A percentile compares a stretch with the other conserved stretches of the same genome.
Conservation (phyloP, 306 rosid genomes). For the Sphenostylis stenocarpa region DNA sequence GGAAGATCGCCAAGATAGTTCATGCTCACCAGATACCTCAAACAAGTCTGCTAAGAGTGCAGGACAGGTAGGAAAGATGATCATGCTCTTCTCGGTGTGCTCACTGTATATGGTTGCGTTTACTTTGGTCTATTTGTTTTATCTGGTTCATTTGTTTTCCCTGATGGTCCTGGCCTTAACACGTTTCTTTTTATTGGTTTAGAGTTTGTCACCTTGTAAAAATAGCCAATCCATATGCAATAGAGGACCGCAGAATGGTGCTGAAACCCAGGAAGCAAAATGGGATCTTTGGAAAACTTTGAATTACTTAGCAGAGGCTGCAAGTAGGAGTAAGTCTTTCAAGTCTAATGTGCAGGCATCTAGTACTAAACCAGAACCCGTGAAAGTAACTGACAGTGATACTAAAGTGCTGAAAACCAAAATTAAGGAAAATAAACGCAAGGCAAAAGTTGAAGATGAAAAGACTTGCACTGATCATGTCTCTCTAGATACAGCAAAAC, state of each 20-base stretch:
- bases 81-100: constrained; percentile 14
- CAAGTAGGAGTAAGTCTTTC: constrained; percentile 67
- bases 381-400: constrained; percentile 32
- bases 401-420: constrained; percentile 47
- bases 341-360: constrained; percentile 59
- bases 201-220: constrained; percentile 60
- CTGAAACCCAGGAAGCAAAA: constrained; percentile 56
- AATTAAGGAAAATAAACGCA: constrained; percentile 54
- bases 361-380: constrained; percentile 46
- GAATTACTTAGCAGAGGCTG: constrained; percentile 71
- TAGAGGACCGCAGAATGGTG: constrained; percentile 51
- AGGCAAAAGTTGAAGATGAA: constrained; percentile 51
- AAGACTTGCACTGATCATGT: constrained; percentile 40
- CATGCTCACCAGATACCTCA: constrained; percentile 60
- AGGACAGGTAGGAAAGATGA: constrained; percentile 48
- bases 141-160: constrained; percentile 15
- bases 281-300: constrained; percentile 70
- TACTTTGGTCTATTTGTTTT: neutral
- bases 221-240: constrained; percentile 37
- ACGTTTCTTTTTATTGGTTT: constrained; percentile 28
- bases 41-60: constrained; percentile 46
- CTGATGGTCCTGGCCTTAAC: neutral
- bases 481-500: constrained; percentile 43
- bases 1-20: constrained; percentile 44
- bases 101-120: neutral